These are phyloP conservation scores for Cryptococcus sp. DNA, from an alignment of 1,284 basidiomycete genomes.

Conservation along the genomic window DNA sequence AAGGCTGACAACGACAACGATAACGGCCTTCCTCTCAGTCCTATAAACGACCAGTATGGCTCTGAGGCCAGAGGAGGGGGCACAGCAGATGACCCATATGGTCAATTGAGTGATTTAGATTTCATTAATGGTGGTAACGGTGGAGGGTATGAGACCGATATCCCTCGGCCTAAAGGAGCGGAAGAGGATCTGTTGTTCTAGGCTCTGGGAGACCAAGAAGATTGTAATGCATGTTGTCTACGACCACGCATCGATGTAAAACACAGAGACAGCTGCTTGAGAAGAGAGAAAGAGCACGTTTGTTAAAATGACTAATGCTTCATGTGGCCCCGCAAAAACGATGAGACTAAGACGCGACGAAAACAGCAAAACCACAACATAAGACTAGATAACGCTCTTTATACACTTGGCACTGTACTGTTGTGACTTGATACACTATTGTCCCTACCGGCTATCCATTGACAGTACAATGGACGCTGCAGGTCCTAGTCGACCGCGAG, in stretches of 20 bases:
- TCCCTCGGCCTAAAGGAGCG: conserved; percentile 41
- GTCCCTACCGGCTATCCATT: too few species aligned
- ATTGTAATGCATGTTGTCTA: too few species aligned
- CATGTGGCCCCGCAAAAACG: too few species aligned
- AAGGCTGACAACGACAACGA: conserved; percentile 13
- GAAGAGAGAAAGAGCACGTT: too few species aligned
- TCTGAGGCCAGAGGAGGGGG: not conserved
- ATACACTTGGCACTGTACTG: too few species aligned
- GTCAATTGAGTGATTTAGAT: conserved; percentile 49
- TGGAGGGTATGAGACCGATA: conserved; percentile 48
- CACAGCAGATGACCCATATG: conserved; percentile 44
- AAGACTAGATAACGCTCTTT: too few species aligned
- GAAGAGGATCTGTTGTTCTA: conserved; percentile 44
- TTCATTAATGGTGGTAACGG: conserved; percentile 32
- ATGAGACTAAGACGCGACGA: too few species aligned
- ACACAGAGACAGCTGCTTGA: too few species aligned
- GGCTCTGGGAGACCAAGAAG: not conserved
- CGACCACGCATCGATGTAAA: too few species aligned
- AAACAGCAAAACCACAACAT: too few species aligned
- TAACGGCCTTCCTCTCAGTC: conserved; percentile 7
- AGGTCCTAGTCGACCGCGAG: not conserved
- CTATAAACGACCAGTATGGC: not conserved
- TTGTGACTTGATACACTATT: too few species aligned
- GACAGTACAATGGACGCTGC: conserved; percentile 3
- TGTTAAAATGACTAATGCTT: too few species aligned